Evolutionary conservation across 495 filamentous ascomycete genomes (phyloP).

Genomic region (Neurospora terricola): DNA sequence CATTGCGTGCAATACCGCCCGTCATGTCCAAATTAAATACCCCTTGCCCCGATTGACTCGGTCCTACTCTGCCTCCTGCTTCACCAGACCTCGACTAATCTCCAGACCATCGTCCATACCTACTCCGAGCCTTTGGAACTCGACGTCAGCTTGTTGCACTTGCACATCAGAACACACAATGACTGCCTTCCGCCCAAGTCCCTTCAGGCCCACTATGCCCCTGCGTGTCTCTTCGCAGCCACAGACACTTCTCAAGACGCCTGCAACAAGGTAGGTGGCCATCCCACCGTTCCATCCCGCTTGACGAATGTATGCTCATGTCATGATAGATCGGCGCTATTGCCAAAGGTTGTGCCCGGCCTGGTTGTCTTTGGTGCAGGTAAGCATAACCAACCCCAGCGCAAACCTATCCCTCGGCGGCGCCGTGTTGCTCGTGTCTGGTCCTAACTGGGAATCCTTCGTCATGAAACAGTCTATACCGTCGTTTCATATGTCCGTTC

Average conservation of each 20-base stretch:
- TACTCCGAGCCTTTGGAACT: not conserved
- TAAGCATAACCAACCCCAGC: conserved; percentile 6
- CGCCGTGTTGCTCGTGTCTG: not conserved
- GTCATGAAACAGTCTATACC: conserved; percentile 15
- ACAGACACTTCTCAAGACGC: not conserved
- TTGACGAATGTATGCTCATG: conserved; percentile 1
- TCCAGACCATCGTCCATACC: not conserved
- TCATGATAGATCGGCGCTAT: not conserved
- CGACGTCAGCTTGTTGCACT: not conserved
- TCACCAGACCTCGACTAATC: not conserved
- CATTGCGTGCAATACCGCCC: not conserved
- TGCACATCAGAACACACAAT: not conserved
- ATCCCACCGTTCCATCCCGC: not conserved
- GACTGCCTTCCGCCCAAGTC: not conserved
- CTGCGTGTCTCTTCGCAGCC: not conserved
- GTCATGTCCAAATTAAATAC: not conserved
- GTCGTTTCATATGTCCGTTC: conserved; percentile 22
- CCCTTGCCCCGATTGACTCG: not conserved
- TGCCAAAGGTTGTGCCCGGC: conserved; percentile 8
- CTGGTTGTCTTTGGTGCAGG: conserved; percentile 20
- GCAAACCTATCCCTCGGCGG: not conserved
- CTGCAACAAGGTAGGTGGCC: not conserved
- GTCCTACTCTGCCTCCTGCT: not conserved
- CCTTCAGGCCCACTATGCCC: not conserved
- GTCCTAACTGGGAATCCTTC: not conserved